phyloP scores from a whole-genome alignment of 2,329 filamentous ascomycete genomes.

The Dissoconium aciculare region DNA sequence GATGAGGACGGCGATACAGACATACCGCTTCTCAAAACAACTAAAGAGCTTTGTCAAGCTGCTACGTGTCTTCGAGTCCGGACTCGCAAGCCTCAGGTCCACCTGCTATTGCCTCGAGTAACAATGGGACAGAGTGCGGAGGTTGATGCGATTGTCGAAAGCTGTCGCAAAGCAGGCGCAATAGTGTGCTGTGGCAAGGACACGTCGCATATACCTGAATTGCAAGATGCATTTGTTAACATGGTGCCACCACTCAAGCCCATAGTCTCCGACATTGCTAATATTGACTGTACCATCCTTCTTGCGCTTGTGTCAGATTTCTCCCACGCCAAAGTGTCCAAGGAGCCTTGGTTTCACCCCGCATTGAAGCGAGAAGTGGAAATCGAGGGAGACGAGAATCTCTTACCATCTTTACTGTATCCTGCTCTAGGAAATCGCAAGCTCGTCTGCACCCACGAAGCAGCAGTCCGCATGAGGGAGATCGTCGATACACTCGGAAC shows the following conservation, averaged over 20 bases:
- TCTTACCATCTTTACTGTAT: conserved; percentile 47
- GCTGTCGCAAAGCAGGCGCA: conserved; percentile 39
- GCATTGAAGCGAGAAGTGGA: conserved; percentile 51
- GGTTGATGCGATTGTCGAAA: conserved; percentile 41
- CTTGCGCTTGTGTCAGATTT: conserved; percentile 61
- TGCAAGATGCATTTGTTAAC: conserved; percentile 16
- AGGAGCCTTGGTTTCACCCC: conserved; percentile 40
- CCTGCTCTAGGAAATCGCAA: conserved; percentile 41
- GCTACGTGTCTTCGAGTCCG: conserved; percentile 41
- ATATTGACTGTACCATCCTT: conserved; percentile 55
- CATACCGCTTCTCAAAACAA: conserved; percentile 46
- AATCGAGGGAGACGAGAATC: conserved; percentile 45
- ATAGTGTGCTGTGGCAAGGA: conserved; percentile 21
- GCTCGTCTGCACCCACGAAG: conserved; percentile 53
- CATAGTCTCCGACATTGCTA: conserved; percentile 31
- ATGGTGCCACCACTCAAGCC: conserved; percentile 28
- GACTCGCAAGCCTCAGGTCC: conserved; percentile 45
- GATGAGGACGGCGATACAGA: conserved; percentile 37
- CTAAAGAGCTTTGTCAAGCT: conserved; percentile 43
- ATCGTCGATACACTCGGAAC: conserved; percentile 52
- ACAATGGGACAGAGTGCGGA: conserved; percentile 34
- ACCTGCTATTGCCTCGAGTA: conserved; percentile 47
- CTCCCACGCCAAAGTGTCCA: conserved; percentile 40
- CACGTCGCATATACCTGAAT: conserved; percentile 7
- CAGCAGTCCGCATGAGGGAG: conserved; percentile 49